phyloP scores from a whole-genome alignment of 805 yeast species.

The Yarrowia hollandica region DNA sequence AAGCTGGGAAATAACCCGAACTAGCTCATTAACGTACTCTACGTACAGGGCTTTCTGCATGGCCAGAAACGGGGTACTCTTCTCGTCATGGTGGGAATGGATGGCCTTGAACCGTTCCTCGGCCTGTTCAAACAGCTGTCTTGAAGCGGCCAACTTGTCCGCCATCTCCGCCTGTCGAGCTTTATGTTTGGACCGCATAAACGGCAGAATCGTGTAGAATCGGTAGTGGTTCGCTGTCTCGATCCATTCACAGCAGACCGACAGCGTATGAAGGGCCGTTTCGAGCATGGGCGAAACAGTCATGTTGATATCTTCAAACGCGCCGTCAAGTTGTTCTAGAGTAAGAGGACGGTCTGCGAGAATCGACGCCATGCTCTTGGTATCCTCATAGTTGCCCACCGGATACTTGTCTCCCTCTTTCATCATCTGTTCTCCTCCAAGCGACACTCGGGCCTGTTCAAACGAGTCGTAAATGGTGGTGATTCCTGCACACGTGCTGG shows the following conservation, averaged over 20 bases:
- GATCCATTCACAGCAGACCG: conserved; percentile 1
- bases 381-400: background rate
- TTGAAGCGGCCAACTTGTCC: background rate
- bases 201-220: conserved; percentile 13
- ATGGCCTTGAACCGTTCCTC: background rate
- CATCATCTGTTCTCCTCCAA: background rate
- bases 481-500: conserved; percentile 8
- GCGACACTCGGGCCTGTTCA: background rate
- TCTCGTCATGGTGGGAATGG: conserved; percentile 5
- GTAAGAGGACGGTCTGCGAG: background rate
- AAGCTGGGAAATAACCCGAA: background rate
- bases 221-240: conserved; percentile 11
- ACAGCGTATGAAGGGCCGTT: background rate
- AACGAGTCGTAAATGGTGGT: conserved; percentile 12
- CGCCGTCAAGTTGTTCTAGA: background rate
- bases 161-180: background rate
- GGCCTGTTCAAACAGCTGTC: background rate
- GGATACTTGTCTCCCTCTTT: background rate
- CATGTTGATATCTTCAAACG: conserved; percentile 6
- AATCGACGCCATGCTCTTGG: background rate
- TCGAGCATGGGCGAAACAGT: background rate
- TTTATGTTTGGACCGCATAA: background rate
- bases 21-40: conserved; percentile 5
- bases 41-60: conserved; percentile 15
- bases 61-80: conserved; percentile 1